phyloP scores from a whole-genome alignment of 192 early-diverging fungal genomes.

The Coemansia sp. region DNA sequence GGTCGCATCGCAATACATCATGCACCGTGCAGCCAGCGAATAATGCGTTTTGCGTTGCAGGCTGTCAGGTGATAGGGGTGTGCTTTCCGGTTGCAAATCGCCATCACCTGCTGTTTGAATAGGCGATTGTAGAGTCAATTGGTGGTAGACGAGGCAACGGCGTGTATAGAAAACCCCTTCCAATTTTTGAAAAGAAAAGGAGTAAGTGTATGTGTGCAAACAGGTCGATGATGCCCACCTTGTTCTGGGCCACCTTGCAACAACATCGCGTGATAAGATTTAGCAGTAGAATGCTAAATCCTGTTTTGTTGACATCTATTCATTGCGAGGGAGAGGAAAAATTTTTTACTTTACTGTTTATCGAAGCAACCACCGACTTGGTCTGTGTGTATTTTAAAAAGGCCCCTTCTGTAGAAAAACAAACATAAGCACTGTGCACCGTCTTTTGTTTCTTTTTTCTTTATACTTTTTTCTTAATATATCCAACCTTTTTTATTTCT shows the following conservation, averaged over 20 bases:
- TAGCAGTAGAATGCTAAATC: no score
- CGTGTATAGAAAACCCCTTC: no score
- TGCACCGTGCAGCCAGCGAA: not conserved
- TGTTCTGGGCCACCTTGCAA: not conserved
- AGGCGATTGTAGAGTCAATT: not conserved
- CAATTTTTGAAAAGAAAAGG: no score
- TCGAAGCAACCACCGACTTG: no score
- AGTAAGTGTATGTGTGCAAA: no score
- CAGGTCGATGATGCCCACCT: not conserved
- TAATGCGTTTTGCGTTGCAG: not conserved
- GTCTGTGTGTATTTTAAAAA: no score
- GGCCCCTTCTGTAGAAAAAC: no score
- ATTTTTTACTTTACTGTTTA: no score
- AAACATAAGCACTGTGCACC: no score
- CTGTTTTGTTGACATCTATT: no score
- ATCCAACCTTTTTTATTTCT: not conserved
- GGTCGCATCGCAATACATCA: not conserved
- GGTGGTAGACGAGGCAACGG: not conserved
- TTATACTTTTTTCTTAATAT: not conserved
- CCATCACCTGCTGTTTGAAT: not conserved
- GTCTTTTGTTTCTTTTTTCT: not conserved
- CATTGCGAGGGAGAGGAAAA: no score
- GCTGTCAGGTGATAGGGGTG: not conserved
- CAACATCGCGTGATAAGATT: not conserved
- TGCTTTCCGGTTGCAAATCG: not conserved